Evolutionary conservation across 2,329 filamentous ascomycete genomes (phyloP), one percentile per base, ranked within the genome.

Genomic region (Xylariaceae sp.): DNA sequence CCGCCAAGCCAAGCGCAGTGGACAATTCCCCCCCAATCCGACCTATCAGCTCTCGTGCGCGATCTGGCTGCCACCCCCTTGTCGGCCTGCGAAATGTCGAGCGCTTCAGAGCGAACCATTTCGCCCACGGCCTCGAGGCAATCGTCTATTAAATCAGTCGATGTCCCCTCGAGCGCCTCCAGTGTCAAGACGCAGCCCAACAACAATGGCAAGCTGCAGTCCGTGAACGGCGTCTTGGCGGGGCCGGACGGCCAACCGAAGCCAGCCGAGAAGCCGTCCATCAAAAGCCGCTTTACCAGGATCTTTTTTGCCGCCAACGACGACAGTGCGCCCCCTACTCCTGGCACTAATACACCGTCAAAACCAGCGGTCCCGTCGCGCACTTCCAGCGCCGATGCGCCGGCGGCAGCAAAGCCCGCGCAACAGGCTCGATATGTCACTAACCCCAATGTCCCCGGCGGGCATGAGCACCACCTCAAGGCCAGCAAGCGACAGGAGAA

Each of bases 401-500:
- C 61, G 8, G 57, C 56, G n/a, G 53, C 65, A 9, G 15, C 70
- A n/a, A 75, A 72, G 55, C 70, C 71, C 34, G 67, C 71, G 42
- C 66, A 64, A 42, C 51, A 64, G 8, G 58, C 63, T 2, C 77
- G 84, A 65, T 87, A 83, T 70, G 74, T 80, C 34, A 54, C 76
- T 49, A 77, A 79, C 57, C 65, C 77, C 18, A 79, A 82, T 4
- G 73, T 76, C 5, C 78, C 88, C 63, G 89, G 90, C 64, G 83
- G 86, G 42, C 94, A 99, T 70, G 87, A 89, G 69, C 94, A 99
- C 73, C 85, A 90, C 68, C 85, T 99, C 64, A 94, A 90, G 76
- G 92, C 90, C 62, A 89, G 90, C 62, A 91, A 90, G 72, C 85
- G 94, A 59, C 93, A 99, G 74, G 93, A 99, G 76, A 97, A 97